Conservation (phyloP, 1,284 basidiomycete genomes). For the Ustilago cynodontis region DNA sequence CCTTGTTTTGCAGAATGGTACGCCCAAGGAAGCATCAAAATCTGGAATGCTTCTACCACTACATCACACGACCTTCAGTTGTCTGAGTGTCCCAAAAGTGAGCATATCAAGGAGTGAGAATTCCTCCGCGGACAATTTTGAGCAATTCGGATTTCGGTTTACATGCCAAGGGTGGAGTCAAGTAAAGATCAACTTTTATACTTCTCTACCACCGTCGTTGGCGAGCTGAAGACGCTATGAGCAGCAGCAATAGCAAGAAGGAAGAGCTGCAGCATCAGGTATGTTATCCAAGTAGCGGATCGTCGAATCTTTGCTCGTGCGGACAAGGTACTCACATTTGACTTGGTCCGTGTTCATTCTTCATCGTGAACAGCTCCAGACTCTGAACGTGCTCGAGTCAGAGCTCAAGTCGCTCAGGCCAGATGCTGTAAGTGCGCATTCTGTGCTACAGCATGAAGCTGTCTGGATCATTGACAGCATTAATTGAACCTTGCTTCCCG, state of each 20-base stretch:
- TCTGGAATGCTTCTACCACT: conserved; percentile 27
- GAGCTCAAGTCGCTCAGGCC: conserved; percentile 37
- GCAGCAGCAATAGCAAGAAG: conserved; percentile 5
- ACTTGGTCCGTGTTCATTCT: not conserved
- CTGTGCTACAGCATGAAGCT: not conserved
- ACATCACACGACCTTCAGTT: conserved; percentile 32
- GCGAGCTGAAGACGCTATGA: not conserved
- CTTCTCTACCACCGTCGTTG: not conserved
- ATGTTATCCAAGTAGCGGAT: not conserved
- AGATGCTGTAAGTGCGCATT: conserved; percentile 24
- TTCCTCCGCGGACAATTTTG: not conserved
- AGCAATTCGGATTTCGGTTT: not conserved
- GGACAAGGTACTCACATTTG: not conserved
- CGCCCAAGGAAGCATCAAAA: conserved; percentile 7
- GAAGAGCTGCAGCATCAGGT: conserved; percentile 25
- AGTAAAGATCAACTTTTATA: not conserved
- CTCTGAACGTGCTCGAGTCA: conserved; percentile 32
- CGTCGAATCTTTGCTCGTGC: not conserved
- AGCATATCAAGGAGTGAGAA: not conserved
- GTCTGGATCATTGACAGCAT: not conserved
- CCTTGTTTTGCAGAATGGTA: not conserved
- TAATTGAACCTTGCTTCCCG: too few species aligned
- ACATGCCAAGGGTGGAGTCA: not conserved
- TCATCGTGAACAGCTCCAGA: conserved; percentile 20
- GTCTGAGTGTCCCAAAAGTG: not conserved